These are phyloP conservation scores for Buddleja alternifolia DNA, from an alignment of 257 asterid genomes.

Conservation along the genomic window DNA sequence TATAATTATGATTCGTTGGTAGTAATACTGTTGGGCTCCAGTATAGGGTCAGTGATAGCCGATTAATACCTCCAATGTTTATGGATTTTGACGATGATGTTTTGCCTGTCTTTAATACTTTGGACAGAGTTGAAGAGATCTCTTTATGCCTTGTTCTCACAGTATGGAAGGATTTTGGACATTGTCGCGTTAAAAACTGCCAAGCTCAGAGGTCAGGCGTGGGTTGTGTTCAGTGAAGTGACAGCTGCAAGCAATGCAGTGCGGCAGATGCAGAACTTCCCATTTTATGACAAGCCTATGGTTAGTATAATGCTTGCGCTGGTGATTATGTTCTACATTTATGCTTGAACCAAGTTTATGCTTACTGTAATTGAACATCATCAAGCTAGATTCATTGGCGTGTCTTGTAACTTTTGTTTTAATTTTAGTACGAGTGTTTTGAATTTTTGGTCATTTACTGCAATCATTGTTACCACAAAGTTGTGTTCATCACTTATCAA, in stretches of 20 bases:
- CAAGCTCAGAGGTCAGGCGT: conserved; percentile 98
- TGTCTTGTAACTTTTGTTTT: not conserved
- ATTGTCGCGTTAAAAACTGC: conserved; percentile 87
- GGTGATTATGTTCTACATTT: conserved; percentile 17
- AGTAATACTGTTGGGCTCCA: not conserved
- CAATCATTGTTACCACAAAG: not conserved
- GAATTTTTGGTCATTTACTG: not conserved
- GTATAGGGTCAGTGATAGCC: conserved; percentile 6
- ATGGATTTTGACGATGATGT: conserved; percentile 30
- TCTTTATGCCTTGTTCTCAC: conserved; percentile 95
- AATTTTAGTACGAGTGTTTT: not conserved
- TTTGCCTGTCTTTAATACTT: conserved; percentile 39
- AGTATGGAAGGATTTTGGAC: conserved; percentile 95
- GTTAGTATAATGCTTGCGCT: conserved; percentile 44
- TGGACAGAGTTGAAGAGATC: conserved; percentile 99
- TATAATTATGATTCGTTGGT: no score
- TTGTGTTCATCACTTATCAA: not conserved
- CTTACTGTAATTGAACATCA: conserved; percentile 16
- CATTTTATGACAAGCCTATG: conserved; percentile 93
- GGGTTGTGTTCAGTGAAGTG: conserved; percentile 97
- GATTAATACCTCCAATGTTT: conserved; percentile 13
- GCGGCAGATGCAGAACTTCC: conserved; percentile 97
- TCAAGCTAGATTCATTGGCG: not conserved
- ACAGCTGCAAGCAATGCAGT: conserved; percentile 97
- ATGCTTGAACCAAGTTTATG: conserved; percentile 5